phyloP scores from a whole-genome alignment of 106 monocot species.

The Posidonia australis region DNA sequence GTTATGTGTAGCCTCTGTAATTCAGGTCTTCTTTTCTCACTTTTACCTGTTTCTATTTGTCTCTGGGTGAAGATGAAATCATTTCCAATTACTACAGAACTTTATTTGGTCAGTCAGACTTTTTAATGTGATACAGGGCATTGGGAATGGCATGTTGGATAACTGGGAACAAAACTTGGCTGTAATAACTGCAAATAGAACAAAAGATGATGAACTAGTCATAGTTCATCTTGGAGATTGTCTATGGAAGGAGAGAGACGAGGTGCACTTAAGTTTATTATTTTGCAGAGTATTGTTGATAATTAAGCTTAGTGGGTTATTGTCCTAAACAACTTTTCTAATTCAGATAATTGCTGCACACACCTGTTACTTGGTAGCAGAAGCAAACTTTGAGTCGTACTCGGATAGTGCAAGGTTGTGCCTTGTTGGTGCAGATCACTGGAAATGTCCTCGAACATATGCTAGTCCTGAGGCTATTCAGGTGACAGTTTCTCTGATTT shows the following conservation, averaged over 20 bases:
- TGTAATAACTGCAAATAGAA: slow-evolving; percentile 85
- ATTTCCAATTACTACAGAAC: neutral
- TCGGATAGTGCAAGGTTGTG: slow-evolving; percentile 82
- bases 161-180: slow-evolving; percentile 93
- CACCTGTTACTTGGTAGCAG: slow-evolving; percentile 85
- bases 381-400: slow-evolving; percentile 67
- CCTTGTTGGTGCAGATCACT: slow-evolving; percentile 92
- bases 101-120: neutral
- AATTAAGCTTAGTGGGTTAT: neutral
- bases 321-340: slow-evolving; percentile 6
- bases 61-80: too few relatives aligned
- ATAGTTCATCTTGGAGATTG: slow-evolving; percentile 93
- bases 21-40: too few relatives aligned
- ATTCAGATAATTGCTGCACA: slow-evolving; percentile 84
- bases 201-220: slow-evolving; percentile 86
- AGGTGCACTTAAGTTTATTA: slow-evolving; percentile 12
- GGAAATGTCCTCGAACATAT: slow-evolving; percentile 84
- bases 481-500: slow-evolving; percentile 23
- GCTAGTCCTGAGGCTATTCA: slow-evolving; percentile 87
- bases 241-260: slow-evolving; percentile 82
- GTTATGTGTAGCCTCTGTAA: too few relatives aligned
- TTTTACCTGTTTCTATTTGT: too few relatives aligned
- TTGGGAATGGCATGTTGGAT: slow-evolving; percentile 59
- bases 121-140: slow-evolving; percentile 29
- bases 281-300: neutral